Base-by-base conservation (phyloP, 2,329 filamentous ascomycete genomes). In the Septoria linicola region DNA sequence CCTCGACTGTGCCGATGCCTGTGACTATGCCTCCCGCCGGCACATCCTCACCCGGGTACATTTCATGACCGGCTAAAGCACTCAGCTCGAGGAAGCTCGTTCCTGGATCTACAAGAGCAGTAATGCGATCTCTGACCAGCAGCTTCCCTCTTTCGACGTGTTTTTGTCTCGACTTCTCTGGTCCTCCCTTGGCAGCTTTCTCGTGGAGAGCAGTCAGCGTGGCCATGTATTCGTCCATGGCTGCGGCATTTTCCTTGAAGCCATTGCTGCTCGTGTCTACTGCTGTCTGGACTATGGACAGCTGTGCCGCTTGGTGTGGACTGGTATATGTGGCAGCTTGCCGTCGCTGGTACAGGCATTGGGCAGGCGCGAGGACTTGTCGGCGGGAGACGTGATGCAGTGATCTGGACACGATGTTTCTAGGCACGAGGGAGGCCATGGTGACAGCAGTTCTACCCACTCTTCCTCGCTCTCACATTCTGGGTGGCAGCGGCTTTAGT, bases 31-130 rank as follows among this genome's bases (percentile, higher is more conserved):
- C 92, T 20, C 87, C 93, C 0, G 89, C 86, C 0, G 92, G 89
- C 1, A 96, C 87, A 13, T 96, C 88, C 51, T 92, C 90, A 50
- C 87, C 89, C 0, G 84, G 81, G 66, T 97, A 97, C 44, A 96
- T 77, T 52, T 88, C 84, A 66, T 96, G 80, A 13, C 88, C 92
- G 0, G 92, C 92, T 63, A 97, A 77, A n/a, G 90, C 83, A 14
- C 89, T 95, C n/a, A 99, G 78, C 73, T 99, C 92, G 55, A 99
- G 72, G 67, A 99, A 97, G 0, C 87, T 87, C 1, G 89, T 92
- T 3, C 91, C 91, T 0, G 89, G 87, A 66, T 99, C 92, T 57
- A 96, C 80, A 58, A 99, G 75, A 3, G 89, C 87, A 0, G 89
- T 87, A 47, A 99, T 82, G 27, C 92, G 84, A 70, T 97, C 92